Percentiles rank a stretch among this genome's conserved stretches.
phyloP scores from a whole-genome alignment of 768 basidiomycete species.

The Phylloporus sp. region DNA sequence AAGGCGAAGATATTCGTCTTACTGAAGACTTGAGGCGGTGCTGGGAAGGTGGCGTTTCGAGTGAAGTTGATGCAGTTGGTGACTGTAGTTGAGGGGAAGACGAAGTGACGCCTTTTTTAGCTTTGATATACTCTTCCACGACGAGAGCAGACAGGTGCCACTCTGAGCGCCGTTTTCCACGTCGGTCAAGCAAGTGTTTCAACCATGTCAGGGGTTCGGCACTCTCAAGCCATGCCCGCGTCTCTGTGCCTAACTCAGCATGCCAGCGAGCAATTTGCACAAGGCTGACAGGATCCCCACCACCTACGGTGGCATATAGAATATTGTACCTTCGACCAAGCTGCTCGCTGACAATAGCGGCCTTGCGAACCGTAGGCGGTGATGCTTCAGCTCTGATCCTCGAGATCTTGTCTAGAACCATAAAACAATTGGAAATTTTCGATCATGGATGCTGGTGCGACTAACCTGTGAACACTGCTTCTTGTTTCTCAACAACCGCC shows the following conservation, averaged over 20 bases:
- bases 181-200: conserved; percentile 56
- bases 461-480: conserved; percentile 54
- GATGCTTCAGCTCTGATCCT: conserved; percentile 49
- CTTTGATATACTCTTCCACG: conserved; percentile 59
- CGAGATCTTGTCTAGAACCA: conserved; percentile 50
- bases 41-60: conserved; percentile 10
- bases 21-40: conserved; percentile 8
- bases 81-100: conserved; percentile 15
- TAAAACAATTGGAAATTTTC: neutral
- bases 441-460: conserved; percentile 1
- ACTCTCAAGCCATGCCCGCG: conserved; percentile 52
- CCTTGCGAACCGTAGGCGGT: conserved; percentile 58
- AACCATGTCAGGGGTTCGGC: conserved; percentile 74
- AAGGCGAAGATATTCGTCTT: conserved; percentile 30
- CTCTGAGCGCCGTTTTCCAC: conserved; percentile 39
- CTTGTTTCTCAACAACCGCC: conserved; percentile 54
- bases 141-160: conserved; percentile 70
- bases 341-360: conserved; percentile 60
- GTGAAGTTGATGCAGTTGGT: conserved; percentile 11
- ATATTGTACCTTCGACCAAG: conserved; percentile 60
- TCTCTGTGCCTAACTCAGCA: conserved; percentile 42
- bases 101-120: conserved; percentile 29
- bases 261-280: conserved; percentile 59
- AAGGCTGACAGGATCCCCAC: conserved; percentile 39
- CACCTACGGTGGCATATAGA: conserved; percentile 40